A percentile compares a stretch with the other conserved stretches of the same genome.
These are phyloP conservation scores for Trichoderma sp. DNA, from an alignment of 2,329 filamentous ascomycete species.

Conservation along the genomic window DNA sequence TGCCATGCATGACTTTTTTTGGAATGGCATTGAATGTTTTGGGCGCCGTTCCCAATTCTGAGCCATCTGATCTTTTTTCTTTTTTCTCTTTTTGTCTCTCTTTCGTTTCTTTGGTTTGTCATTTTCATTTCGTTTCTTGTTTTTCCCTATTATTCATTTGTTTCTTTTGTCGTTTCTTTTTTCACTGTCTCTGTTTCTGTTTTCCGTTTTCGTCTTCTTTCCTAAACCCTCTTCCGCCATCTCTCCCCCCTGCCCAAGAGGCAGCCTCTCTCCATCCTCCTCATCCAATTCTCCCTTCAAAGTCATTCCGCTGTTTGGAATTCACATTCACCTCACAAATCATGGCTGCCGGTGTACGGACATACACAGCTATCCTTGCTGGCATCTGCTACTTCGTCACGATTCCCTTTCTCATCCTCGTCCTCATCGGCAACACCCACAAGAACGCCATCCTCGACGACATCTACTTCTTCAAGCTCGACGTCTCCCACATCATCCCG, in stretches of 20 bases:
- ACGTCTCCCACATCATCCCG: conserved; percentile 79
- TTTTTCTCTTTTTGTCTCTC: not conserved
- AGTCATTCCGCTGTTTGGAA: not conserved
- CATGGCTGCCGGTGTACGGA: conserved; percentile 38
- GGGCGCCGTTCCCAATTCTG: not conserved
- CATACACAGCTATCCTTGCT: conserved; percentile 62
- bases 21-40: not conserved
- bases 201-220: not conserved
- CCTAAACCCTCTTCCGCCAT: not conserved
- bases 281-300: not conserved
- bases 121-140: conserved; percentile 10
- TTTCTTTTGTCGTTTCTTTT: not conserved
- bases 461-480: conserved; percentile 82
- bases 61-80: conserved; percentile 13
- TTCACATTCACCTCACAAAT: conserved; percentile 1
- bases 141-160: not conserved
- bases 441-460: conserved; percentile 59
- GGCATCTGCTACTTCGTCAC: conserved; percentile 70
- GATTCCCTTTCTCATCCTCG: conserved; percentile 76
- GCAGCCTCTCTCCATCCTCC: not conserved
- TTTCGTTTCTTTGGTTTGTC: not conserved
- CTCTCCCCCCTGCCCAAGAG: not conserved
- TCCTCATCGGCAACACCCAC: conserved; percentile 71
- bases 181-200: not conserved
- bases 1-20: not conserved